Evolutionary conservation across 441 rosid genomes (phyloP), one percentile per base, ranked within the genome.

Genomic region (Pelargonium exstipulatum): DNA sequence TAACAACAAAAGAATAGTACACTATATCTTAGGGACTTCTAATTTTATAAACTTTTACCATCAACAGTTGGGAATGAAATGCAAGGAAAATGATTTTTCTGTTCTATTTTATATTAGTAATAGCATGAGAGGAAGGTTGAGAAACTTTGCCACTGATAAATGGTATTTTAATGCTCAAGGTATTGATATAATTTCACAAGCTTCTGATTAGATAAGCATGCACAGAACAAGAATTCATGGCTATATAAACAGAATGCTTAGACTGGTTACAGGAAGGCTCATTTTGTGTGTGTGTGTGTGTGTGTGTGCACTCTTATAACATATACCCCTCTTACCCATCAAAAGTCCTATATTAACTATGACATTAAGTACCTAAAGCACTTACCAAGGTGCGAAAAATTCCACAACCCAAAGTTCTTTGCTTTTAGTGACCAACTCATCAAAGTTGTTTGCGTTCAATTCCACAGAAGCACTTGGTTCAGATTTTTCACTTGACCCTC

Each of bases 381-480:
- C 92, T 78, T 83, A 95, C 99, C 99, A 95, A 66, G 99, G 99
- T 67, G 99, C 98, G 63, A 92, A 95, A 75, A 92, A 95, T 81
- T 95, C 99, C 80, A 95, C 92, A 66, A 95, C 78, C 99, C 99
- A 95, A 64, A 90, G 95, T 18, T 92, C 99, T 81, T 86, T 92
- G 78, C 99, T 92, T 86, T 90, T 86, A 72, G 89, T 80, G 70
- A 95, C 99, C 86, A 87, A 79, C 75, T 92, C 96, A 80, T 92
- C 97, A 82, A 95, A 95, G 76, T 89, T 92, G 80, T 69, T 70
- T 71, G 99, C 80, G 79, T 82, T 90, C 82, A 95, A 75, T 80
- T 88, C 97, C 48, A 81, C 79, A 0, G 98, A 95, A 18, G 87
- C 89, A 82, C 82, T 88, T 62, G 93, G 68, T 76, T 88, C 95